A percentile compares a stretch with the other conserved stretches of the same genome.
These are phyloP conservation scores for Camellia oleifera DNA, from an alignment of 179 eudicot genomes.

Conservation along the genomic window DNA sequence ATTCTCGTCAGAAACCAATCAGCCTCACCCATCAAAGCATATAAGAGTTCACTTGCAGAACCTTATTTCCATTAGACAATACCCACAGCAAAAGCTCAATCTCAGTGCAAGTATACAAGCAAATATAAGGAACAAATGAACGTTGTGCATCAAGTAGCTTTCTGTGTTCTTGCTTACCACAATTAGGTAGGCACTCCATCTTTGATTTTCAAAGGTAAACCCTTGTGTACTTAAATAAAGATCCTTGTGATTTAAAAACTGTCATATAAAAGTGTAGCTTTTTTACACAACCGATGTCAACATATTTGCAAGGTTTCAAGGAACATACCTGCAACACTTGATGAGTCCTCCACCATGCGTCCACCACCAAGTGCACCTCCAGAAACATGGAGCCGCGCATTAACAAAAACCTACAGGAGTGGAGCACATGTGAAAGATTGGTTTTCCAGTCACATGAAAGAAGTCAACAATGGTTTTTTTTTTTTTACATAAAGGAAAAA, in stretches of 20 bases:
- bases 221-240: not conserved
- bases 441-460: not conserved
- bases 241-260: not conserved
- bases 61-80: too few relatives aligned
- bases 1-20: too few relatives aligned
- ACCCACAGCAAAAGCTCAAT: too few relatives aligned
- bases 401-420: conserved; percentile 68
- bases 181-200: not conserved
- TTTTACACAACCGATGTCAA: not conserved
- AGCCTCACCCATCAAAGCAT: too few relatives aligned
- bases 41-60: too few relatives aligned
- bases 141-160: not conserved
- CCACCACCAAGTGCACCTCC: conserved; percentile 99
- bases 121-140: too few relatives aligned
- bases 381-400: conserved; percentile 93
- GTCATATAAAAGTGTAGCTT: not conserved
- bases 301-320: not conserved
- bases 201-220: not conserved
- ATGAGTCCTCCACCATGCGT: conserved; percentile 93
- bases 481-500: conserved; percentile 15
- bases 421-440: not conserved
- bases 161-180: not conserved
- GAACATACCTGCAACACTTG: conserved; percentile 79
- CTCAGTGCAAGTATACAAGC: too few relatives aligned
- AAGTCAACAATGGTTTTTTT: too few relatives aligned